Percentiles rank a stretch among this genome's conserved stretches.
phyloP scores from a whole-genome alignment of 768 basidiomycete genomes.

The Cystobasidium tubakii region DNA sequence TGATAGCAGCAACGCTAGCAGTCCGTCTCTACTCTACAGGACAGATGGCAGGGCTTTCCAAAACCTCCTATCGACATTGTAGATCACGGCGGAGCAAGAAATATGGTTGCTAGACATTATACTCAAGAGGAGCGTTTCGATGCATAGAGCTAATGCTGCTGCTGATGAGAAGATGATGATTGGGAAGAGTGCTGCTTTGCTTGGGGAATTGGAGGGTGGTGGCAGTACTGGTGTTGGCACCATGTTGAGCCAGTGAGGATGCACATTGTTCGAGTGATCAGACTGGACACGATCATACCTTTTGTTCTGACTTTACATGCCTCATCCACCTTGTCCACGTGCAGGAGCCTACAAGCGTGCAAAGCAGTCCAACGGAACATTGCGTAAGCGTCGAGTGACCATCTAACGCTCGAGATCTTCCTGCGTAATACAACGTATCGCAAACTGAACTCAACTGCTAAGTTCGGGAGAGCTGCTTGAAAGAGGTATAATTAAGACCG shows the following conservation, averaged over 20 bases:
- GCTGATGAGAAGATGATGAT: neutral
- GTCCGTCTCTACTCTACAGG: neutral
- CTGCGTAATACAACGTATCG: neutral
- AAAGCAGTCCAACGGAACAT: neutral
- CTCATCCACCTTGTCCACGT: neutral
- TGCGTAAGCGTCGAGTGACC: neutral
- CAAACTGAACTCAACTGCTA: neutral
- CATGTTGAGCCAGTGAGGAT: neutral
- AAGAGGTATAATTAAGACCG: neutral
- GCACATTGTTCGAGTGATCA: too few relatives aligned
- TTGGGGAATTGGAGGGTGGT: neutral
- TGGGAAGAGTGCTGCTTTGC: neutral
- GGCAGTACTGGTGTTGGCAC: neutral
- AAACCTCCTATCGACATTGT: neutral
- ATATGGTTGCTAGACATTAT: neutral
- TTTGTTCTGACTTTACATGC: too few relatives aligned
- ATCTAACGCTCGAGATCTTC: slow-evolving; percentile 7
- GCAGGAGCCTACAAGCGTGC: neutral
- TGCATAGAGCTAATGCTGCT: slow-evolving; percentile 3
- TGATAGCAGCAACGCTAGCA: neutral
- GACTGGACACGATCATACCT: too few relatives aligned
- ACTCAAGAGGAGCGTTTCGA: neutral
- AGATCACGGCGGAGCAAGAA: neutral
- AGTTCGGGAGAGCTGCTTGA: slow-evolving; percentile 2
- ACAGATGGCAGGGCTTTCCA: neutral